Evolutionary conservation across 2,329 filamentous ascomycete species (phyloP), one percentile per base, ranked within the genome.

Genomic region (Epichloe festucae): DNA sequence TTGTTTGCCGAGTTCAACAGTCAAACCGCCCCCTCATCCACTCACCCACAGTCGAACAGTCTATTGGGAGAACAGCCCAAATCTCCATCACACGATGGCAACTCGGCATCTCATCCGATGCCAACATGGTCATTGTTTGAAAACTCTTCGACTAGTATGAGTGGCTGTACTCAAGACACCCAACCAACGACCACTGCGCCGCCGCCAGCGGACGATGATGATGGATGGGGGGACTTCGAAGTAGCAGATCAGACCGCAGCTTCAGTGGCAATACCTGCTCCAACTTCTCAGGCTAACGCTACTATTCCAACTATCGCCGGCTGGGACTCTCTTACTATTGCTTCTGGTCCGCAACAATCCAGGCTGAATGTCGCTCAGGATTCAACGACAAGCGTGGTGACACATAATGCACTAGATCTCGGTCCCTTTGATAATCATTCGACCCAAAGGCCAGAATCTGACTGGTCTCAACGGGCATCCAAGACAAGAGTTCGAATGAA

Each of bases 181-280:
- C 52, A 41, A 40, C 48, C 50, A 23, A 15, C 52, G 4, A 38
- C 34, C 15, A 14, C 19, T 7, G 47, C 11, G 48, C 48, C 38
- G 23, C 46, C 23, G 40, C 56, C 34, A 54, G 21, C 44, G 39
- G 77, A 77, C 3, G 76, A 81, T 7, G 80, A 83, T 51, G 80
- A 84, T 59, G 78, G 73, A 31, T 85, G 82, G 76, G 82, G 82
- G 0, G 82, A 85, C 51, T 86, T 86, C 59, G 81, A 85, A 63
- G 73, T 75, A 44, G 79, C 78, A 15, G 66, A 73, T 39, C 62
- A 56, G 35, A 36, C 50, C 2, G 35, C 23, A 41, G 4, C 35
- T 41, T n/a, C 49, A 45, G 10, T 40, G 23, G 6, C 23, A 27
- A 8, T 31, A 41, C 4, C 51, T 27, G 40, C 40, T 35, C 19